A percentile compares a stretch with the other conserved stretches of the same genome.
Conservation (phyloP, 176 grass and related monocot genomes). For the Triticum dicoccoides region DNA sequence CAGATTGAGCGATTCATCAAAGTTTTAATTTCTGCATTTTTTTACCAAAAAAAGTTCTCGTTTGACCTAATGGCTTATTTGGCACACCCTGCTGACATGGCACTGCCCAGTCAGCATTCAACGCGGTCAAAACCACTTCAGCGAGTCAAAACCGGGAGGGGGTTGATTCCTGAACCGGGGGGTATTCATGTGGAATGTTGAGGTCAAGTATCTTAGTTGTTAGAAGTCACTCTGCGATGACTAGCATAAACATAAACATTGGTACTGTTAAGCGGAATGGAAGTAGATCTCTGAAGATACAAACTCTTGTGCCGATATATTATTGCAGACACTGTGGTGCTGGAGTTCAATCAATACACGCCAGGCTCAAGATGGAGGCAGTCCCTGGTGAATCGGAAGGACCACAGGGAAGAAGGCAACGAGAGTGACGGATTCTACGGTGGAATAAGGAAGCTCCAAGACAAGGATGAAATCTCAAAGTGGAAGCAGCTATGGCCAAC, state of each 20-base stretch:
- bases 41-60: too few species aligned
- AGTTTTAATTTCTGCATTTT: too few species aligned
- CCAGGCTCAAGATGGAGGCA: conserved; percentile 89
- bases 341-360: conserved; percentile 95
- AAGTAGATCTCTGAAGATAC: neutral
- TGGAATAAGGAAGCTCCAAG: conserved; percentile 67
- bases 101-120: too few species aligned
- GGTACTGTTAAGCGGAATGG: neutral
- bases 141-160: too few species aligned
- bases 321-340: conserved; percentile 54
- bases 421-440: conserved; percentile 92
- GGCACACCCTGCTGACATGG: too few species aligned
- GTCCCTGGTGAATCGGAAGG: conserved; percentile 55
- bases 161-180: too few species aligned
- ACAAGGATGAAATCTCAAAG: conserved; percentile 72
- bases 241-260: neutral
- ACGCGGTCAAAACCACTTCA: too few species aligned
- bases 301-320: neutral
- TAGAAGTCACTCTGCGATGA: neutral
- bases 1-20: too few species aligned
- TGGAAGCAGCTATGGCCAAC: conserved; percentile 85
- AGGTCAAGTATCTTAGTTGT: neutral
- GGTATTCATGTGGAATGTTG: neutral
- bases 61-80: too few species aligned
- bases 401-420: conserved; percentile 80